Base-by-base conservation (phyloP, 169 alveolate species). In the Eimeria nieschulzi region DNA sequence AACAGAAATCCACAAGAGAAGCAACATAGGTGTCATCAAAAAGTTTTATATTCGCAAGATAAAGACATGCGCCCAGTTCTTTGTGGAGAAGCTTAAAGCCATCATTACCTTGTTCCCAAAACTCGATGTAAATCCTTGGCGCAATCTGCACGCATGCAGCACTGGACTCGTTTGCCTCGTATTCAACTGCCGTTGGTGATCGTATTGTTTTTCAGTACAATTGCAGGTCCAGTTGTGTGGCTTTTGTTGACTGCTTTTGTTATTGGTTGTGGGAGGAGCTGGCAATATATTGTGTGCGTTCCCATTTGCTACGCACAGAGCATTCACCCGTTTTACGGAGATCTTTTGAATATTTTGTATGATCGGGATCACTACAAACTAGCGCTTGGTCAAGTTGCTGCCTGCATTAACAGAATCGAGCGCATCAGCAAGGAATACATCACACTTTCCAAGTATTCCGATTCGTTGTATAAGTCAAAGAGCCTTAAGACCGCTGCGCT, bases 331-430 rank as follows among this genome's bases (percentile, higher is more conserved):
- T 99, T 99, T 95, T 99, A 98, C 96, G 97, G 99, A 56, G 99
- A 98, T 94, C 92, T 99, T 92, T 98, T 98, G 93, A 98, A 99
- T 92, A 99, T 99, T 54, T 95, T 99, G 80, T 99, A 99, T 95
- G 99, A 99, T 93, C 96, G 99, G 84, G 99, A 99, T 94, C 99
- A 99, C 97, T 99, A 98, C 96, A 99, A 99, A 94, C 96, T 98
- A 82, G 99, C 99, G 9, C 95, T 99, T 83, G 99, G 99, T 23
- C 99, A 98, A 86, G 97, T 99, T 71, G 97, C 98, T 92, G 97
- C 99, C 19, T 97, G 97, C n/a, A 97, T 96, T 87, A 96, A 97
- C 64, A 95, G 98, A 63, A 96, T 98, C 70, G 99, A 98, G 92
- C 97, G 96, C 80, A 94, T 98, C 76, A 99, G 99, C 61, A 98